These are phyloP conservation scores for Xylaria hypoxylon DNA, from an alignment of 2,329 filamentous ascomycete species.

Conservation along the genomic window DNA sequence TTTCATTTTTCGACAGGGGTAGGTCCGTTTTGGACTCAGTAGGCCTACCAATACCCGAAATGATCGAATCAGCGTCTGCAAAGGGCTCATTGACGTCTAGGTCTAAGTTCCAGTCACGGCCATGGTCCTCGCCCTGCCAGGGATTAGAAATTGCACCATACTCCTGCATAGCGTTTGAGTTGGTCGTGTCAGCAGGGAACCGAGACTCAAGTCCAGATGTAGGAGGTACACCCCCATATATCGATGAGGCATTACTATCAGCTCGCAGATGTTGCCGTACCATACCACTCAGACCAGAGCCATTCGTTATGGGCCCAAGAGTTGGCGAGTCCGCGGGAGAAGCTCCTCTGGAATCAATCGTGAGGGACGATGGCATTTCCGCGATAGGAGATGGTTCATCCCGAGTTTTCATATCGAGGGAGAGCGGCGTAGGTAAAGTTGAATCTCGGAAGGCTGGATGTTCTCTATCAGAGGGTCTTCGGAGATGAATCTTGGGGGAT, in stretches of 20 bases:
- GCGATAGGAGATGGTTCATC: slow-evolving; percentile 49
- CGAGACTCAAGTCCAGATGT: slow-evolving; percentile 54
- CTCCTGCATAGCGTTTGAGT: slow-evolving; percentile 48
- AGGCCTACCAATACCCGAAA: slow-evolving; percentile 15
- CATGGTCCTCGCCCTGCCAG: slow-evolving; percentile 57
- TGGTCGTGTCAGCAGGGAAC: slow-evolving; percentile 53
- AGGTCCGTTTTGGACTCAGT: slow-evolving; percentile 2
- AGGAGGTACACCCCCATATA: slow-evolving; percentile 68
- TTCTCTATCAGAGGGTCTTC: slow-evolving; percentile 64
- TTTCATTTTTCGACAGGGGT: slow-evolving; percentile 24
- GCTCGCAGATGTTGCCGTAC: slow-evolving; percentile 86
- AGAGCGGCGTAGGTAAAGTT: slow-evolving; percentile 58
- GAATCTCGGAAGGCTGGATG: slow-evolving; percentile 66
- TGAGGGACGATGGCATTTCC: slow-evolving; percentile 42
- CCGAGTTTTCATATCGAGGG: slow-evolving; percentile 48
- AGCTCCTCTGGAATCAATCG: slow-evolving; percentile 40
- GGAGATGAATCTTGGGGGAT: slow-evolving; percentile 55
- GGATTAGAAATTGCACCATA: slow-evolving; percentile 56
- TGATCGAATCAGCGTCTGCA: slow-evolving; percentile 40
- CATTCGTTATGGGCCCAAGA: slow-evolving; percentile 67
- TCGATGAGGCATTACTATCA: slow-evolving; percentile 83
- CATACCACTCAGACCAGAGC: slow-evolving; percentile 79
- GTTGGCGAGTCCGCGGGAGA: slow-evolving; percentile 78
- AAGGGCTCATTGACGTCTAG: slow-evolving; percentile 49
- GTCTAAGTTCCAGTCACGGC: slow-evolving; percentile 46